Evolutionary conservation across 2,329 filamentous ascomycete genomes (phyloP).

Genomic region (Ceratocystis diversiconidia): DNA sequence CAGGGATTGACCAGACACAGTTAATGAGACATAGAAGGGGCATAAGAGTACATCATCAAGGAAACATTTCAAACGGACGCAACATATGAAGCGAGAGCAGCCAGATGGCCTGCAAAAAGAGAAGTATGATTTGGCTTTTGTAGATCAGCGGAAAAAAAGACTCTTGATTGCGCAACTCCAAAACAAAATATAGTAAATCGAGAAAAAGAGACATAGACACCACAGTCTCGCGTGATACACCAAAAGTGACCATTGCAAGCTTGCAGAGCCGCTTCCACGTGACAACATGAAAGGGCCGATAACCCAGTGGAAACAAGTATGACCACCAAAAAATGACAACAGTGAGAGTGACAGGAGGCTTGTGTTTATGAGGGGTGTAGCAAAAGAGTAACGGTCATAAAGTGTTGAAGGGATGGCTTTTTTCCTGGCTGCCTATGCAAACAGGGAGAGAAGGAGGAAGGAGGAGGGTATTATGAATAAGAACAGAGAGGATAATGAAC

Average conservation of each 20-base stretch:
- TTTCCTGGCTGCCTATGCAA: not conserved
- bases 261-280: not conserved
- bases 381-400: not conserved
- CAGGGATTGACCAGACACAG: not conserved
- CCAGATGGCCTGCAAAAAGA: not conserved
- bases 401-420: not conserved
- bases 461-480: slow-evolving; percentile 16
- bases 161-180: not conserved
- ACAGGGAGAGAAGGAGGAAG: not conserved
- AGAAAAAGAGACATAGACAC: not conserved
- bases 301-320: not conserved
- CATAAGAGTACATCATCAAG: slow-evolving; percentile 3
- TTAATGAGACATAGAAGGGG: not conserved
- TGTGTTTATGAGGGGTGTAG: not conserved
- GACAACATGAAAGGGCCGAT: slow-evolving; percentile 8
- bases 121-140: not conserved
- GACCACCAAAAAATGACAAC: not conserved
- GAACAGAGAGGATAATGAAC: slow-evolving; percentile 8
- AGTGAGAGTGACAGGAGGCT: not conserved
- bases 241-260: slow-evolving; percentile 3
- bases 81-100: not conserved
- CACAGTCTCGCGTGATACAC: not conserved
- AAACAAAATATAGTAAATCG: not conserved
- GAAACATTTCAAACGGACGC: not conserved
- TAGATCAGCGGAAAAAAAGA: not conserved